phyloP scores from a whole-genome alignment of 805 yeast genomes.

The Candida quercuum region DNA sequence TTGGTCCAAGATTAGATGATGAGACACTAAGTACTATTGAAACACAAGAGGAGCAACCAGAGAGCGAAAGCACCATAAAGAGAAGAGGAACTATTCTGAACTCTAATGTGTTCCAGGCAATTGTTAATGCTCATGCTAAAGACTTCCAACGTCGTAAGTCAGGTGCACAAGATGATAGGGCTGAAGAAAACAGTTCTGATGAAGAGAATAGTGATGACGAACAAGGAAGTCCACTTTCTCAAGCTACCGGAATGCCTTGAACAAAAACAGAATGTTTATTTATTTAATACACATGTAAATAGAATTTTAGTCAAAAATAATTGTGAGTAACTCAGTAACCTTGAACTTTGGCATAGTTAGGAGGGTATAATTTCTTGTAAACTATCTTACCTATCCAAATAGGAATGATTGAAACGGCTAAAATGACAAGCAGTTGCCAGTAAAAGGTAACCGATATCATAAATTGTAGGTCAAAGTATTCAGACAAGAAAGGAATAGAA shows the following conservation, averaged over 20 bases:
- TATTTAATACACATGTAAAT: too few species aligned
- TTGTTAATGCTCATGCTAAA: slow-evolving; percentile 75
- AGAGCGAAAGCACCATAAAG: slow-evolving; percentile 1
- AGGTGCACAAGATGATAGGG: slow-evolving; percentile 15
- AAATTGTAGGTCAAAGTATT: slow-evolving; percentile 76
- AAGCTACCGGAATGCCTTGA: too few species aligned
- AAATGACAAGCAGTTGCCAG: slow-evolving; percentile 64
- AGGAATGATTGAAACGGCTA: slow-evolving; percentile 73
- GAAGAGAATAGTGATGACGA: slow-evolving; percentile 30
- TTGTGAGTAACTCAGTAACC: slow-evolving; percentile 43
- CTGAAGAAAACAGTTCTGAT: slow-evolving; percentile 17
- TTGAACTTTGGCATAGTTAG: slow-evolving; percentile 95
- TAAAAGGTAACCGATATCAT: slow-evolving; percentile 51
- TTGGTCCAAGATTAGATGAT: slow-evolving; percentile 1
- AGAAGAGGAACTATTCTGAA: slow-evolving; percentile 17
- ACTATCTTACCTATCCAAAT: slow-evolving; percentile 82
- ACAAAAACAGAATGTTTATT: too few species aligned
- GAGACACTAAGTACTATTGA: not conserved
- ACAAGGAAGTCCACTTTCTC: too few species aligned
- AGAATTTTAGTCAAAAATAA: too few species aligned
- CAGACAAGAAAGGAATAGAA: slow-evolving; percentile 78
- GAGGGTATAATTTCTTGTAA: slow-evolving; percentile 78
- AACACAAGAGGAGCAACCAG: slow-evolving; percentile 5
- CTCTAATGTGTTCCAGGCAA: slow-evolving; percentile 35
- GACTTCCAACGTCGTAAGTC: slow-evolving; percentile 57